Evolutionary conservation across 169 alveolate genomes (phyloP).

Genomic region (Eimeria tenella): DNA sequence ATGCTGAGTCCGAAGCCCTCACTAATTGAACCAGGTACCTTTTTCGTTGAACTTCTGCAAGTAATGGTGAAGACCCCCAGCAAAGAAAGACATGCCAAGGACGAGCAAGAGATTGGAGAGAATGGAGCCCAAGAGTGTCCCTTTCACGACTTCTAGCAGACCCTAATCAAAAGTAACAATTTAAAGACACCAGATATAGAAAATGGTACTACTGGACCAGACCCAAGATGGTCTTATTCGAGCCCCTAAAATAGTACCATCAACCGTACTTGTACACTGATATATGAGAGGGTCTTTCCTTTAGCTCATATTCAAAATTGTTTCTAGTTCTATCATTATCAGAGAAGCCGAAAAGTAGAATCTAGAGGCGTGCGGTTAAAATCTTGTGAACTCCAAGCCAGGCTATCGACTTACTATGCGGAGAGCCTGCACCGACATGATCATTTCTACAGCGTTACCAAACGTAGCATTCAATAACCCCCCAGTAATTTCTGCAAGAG

Average conservation of each 20-base stretch:
- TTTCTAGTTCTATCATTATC: no score
- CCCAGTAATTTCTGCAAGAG: constrained; percentile 84
- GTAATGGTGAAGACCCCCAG: constrained; percentile 91
- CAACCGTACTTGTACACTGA: no score
- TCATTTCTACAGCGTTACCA: constrained; percentile 94
- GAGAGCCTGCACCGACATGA: constrained; percentile 90
- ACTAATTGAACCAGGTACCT: constrained; percentile 28
- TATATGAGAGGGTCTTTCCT: no score
- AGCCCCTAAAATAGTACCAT: background rate
- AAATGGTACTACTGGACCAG: background rate
- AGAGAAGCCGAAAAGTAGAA: no score
- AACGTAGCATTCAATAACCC: constrained; percentile 93
- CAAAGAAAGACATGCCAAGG: constrained; percentile 91
- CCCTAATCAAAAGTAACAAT: constrained; percentile 78
- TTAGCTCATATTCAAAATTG: no score
- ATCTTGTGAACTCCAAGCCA: background rate
- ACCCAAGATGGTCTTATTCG: background rate
- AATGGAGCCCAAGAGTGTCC: constrained; percentile 91
- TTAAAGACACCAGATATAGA: background rate
- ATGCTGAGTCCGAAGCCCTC: no score
- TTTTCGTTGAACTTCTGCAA: constrained; percentile 90
- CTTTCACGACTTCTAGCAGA: constrained; percentile 90
- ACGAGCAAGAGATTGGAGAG: constrained; percentile 90
- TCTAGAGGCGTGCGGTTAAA: no score
- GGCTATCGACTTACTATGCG: constrained; percentile 33